phyloP scores from a whole-genome alignment of 441 rosid genomes.

The Geranium incanum region DNA sequence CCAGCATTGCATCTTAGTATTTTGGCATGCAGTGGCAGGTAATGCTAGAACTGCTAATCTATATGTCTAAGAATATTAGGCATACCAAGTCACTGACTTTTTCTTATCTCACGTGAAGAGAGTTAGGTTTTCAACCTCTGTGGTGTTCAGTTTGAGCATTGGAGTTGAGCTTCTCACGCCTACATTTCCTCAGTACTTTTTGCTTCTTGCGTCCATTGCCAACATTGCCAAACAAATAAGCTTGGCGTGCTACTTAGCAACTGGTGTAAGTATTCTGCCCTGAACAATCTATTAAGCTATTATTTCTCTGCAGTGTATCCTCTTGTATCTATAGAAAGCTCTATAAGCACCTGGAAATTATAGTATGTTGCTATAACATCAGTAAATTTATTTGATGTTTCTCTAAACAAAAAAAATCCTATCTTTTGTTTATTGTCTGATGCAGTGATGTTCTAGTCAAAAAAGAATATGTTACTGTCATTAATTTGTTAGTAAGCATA shows the following conservation, averaged over 20 bases:
- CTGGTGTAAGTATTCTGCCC: slow-evolving; percentile 57
- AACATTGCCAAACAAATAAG: slow-evolving; percentile 87
- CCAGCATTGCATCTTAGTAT: slow-evolving; percentile 13
- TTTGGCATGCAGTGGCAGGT: slow-evolving; percentile 9
- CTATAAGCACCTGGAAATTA: background rate
- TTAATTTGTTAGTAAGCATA: background rate
- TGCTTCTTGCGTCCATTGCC: slow-evolving; percentile 77
- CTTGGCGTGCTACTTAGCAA: slow-evolving; percentile 71
- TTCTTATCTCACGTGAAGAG: slow-evolving; percentile 42
- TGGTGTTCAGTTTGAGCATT: slow-evolving; percentile 77
- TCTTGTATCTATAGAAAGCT: background rate
- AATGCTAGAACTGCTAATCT: slow-evolving; percentile 12
- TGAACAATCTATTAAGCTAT: slow-evolving; percentile 14
- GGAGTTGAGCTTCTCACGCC: slow-evolving; percentile 92
- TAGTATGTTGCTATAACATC: background rate
- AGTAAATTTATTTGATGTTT: background rate
- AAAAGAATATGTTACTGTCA: too few relatives aligned
- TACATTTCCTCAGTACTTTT: slow-evolving; percentile 61
- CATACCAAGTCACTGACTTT: slow-evolving; percentile 11
- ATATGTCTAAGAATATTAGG: background rate
- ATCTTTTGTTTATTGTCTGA: background rate
- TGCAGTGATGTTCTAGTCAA: background rate
- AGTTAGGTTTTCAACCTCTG: slow-evolving; percentile 80
- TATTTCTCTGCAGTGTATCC: background rate
- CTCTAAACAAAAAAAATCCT: background rate